These are phyloP conservation scores for Oryza longistaminata DNA, from an alignment of 176 grass and related monocot species.

Conservation along the genomic window DNA sequence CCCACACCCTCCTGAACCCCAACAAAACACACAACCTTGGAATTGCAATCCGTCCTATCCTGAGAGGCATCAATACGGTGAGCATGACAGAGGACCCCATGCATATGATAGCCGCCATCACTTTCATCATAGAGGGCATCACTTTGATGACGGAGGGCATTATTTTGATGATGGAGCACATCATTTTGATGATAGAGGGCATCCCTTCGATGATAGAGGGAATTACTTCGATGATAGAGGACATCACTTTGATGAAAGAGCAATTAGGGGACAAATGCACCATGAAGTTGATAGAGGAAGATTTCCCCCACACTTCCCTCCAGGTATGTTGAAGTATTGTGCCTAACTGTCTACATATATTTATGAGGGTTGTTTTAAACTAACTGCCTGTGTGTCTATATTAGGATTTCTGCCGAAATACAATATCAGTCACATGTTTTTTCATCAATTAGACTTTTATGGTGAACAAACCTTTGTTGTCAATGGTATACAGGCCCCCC, in stretches of 20 bases:
- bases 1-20: conserved; percentile 61
- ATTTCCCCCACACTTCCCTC: conserved; percentile 50
- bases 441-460: neutral
- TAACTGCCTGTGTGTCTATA: neutral
- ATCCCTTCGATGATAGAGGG: conserved; percentile 52
- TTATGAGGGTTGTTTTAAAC: conserved; percentile 9
- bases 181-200: conserved; percentile 41
- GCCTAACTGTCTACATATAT: neutral
- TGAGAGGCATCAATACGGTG: conserved; percentile 54
- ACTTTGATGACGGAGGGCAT: conserved; percentile 45
- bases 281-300: conserved; percentile 56
- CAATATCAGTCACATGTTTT: conserved; percentile 11
- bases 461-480: conserved; percentile 16
- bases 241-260: conserved; percentile 29
- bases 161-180: conserved; percentile 41
- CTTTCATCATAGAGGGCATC: conserved; percentile 46
- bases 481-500: conserved; percentile 51
- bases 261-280: conserved; percentile 51
- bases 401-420: neutral
- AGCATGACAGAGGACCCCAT: conserved; percentile 57
- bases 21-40: conserved; percentile 63
- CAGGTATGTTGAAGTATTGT: conserved; percentile 43
- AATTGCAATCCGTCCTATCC: conserved; percentile 48
- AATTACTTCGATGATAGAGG: conserved; percentile 51
- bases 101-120: conserved; percentile 45